Evolutionary conservation across 805 yeast species (phyloP), one percentile per base, ranked within the genome.

Genomic region (Saccharomyces mikatae): DNA sequence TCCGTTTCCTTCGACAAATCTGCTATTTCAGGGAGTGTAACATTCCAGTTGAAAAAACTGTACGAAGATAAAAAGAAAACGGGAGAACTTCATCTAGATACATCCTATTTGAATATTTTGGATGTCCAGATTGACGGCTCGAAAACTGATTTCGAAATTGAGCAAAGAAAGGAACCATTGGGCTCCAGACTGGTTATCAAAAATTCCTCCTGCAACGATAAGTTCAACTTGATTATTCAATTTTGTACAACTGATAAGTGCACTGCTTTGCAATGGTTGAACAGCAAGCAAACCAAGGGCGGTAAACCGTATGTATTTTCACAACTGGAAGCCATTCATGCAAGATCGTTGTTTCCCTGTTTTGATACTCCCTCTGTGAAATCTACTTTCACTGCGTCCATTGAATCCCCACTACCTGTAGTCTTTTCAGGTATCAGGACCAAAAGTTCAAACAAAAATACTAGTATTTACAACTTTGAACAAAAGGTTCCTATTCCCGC

Each of bases 311-410:
- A 76, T 27, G 76, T 90, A 55, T 90, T 89, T 69, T 88, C 96
- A 10, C 97, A 90, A 71, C 81, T 95, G 66, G 96, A 90, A 73
- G 90, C 96, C 41, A 89, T 87, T 59, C 96, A 90, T 65, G 94
- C 96, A 6, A 79, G 97, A 64, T 80, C 92, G 14, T 76, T 89
- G 64, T 84, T 87, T 73, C 97, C 97, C 8, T 87, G 89, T 63
- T 90, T 90, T 66, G 97, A 90, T 69, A 89, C 97, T 0, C 96
- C 97, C 1, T 78, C 92, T 0, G 78, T 89, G 30, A 90, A 90
- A 68, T 78, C 90, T 1, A 75, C 84, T 0, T 87, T 77, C 63
- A 68, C 72, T 17, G 82, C 84, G 58, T 73, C 72, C 26, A 82
- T 87, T 52, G 76, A 70, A 46, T 87, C 96, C 1, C 78, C 82